phyloP scores from a whole-genome alignment of 2,329 filamentous ascomycete genomes.

The Geosmithia morbida region DNA sequence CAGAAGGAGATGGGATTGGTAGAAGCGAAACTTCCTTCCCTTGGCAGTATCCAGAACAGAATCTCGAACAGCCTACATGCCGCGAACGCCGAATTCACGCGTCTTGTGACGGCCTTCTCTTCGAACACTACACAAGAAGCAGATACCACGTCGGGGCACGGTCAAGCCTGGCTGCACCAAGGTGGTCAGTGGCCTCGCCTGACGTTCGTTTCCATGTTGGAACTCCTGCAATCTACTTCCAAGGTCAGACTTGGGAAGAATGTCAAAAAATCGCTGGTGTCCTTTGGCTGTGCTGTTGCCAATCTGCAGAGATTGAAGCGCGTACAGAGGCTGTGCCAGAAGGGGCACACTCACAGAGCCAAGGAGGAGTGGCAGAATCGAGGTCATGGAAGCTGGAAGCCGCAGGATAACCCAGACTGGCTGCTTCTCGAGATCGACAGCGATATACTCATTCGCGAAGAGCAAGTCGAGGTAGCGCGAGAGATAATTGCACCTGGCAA shows the following conservation, averaged over 20 bases:
- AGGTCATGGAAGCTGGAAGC: conserved; percentile 43
- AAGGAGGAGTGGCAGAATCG: conserved; percentile 30
- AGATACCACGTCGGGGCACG: too few species aligned
- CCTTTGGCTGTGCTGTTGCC: not conserved
- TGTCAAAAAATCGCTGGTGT: not conserved
- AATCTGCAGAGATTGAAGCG: not conserved
- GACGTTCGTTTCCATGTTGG: conserved; percentile 1
- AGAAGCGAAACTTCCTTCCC: too few species aligned
- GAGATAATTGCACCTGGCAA: conserved; percentile 33
- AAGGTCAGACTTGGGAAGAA: too few species aligned
- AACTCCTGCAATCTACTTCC: not conserved
- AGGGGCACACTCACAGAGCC: conserved; percentile 9
- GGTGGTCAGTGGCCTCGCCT: not conserved
- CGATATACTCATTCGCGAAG: conserved; percentile 42
- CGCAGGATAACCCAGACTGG: conserved; percentile 37
- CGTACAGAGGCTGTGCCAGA: not conserved
- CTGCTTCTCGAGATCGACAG: conserved; percentile 52
- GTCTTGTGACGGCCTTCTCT: too few species aligned
- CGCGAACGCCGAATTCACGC: too few species aligned
- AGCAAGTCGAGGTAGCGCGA: conserved; percentile 42
- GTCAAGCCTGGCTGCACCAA: not conserved
- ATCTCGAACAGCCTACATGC: too few species aligned
- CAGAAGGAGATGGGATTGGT: too few species aligned
- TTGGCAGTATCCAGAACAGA: too few species aligned
- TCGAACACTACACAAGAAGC: conserved; percentile 16